Conservation (phyloP, 805 yeast species). For the Yueomyces sp. region DNA sequence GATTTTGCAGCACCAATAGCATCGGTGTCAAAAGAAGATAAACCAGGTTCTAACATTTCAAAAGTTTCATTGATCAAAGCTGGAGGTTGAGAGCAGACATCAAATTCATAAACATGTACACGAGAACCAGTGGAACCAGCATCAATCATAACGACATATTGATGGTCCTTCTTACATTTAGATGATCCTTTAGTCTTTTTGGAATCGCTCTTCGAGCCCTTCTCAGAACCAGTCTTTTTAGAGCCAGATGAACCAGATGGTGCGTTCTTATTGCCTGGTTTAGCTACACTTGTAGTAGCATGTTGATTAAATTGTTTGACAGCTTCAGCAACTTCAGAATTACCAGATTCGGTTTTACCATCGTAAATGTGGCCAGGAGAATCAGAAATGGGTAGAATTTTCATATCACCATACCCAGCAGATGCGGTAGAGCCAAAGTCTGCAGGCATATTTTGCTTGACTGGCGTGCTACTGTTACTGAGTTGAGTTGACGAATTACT, state of each 20-base stretch:
- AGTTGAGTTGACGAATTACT: constrained; percentile 3
- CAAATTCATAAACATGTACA: constrained; percentile 86
- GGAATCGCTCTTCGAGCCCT: not conserved
- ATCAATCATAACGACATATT: constrained; percentile 86
- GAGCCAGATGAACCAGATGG: not conserved
- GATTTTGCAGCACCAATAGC: constrained; percentile 80
- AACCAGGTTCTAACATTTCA: constrained; percentile 84
- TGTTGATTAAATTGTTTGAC: constrained; percentile 6
- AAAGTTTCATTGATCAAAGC: constrained; percentile 65
- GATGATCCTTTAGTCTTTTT: not conserved
- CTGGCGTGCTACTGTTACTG: not conserved
- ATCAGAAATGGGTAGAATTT: not conserved
- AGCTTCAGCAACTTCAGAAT: constrained; percentile 16
- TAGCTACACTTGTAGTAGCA: constrained; percentile 17
- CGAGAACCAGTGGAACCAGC: constrained; percentile 98
- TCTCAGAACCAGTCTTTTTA: not conserved
- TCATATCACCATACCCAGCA: not conserved
- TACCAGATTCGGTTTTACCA: constrained; percentile 8
- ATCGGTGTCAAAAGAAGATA: constrained; percentile 73
- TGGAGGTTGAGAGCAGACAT: constrained; percentile 79
- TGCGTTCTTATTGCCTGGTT: not conserved
- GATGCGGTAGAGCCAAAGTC: too few relatives aligned
- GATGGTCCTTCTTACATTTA: constrained; percentile 31
- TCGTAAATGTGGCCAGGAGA: constrained; percentile 17
- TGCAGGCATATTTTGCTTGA: too few relatives aligned